Conservation (phyloP, 345 rosid species). For the Mallotus nudiflorus region DNA sequence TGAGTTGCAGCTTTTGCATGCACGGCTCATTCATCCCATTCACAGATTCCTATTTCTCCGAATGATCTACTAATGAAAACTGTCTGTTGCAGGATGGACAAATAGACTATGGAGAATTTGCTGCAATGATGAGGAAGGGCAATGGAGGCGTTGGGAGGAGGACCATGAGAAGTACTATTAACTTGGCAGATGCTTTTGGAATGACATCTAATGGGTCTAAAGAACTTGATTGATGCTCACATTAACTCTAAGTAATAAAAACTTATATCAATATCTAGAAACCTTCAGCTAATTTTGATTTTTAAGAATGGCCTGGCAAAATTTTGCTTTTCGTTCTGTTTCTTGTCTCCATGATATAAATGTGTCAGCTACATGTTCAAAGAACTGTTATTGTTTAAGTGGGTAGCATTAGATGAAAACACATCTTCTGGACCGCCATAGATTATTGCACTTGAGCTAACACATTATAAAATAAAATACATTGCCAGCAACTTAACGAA, state of each 20-base stretch:
- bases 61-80: not conserved
- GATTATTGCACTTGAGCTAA: no score
- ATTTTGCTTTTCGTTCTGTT: not conserved
- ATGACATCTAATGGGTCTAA: slow-evolving; percentile 20
- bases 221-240: slow-evolving; percentile 19
- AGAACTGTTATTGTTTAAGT: no score
- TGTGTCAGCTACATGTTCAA: no score
- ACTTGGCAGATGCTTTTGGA: slow-evolving; percentile 45
- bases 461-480: no score
- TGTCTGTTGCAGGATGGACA: slow-evolving; percentile 58
- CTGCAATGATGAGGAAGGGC: slow-evolving; percentile 79
- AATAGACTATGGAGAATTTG: slow-evolving; percentile 72
- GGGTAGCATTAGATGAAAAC: no score
- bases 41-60: no score
- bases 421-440: no score
- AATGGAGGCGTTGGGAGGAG: slow-evolving; percentile 64
- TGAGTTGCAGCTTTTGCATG: not conserved
- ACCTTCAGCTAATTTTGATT: not conserved
- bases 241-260: not conserved
- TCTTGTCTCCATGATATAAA: not conserved
- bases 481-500: no score
- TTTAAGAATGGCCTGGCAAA: slow-evolving; percentile 15
- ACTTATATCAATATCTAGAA: not conserved
- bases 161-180: slow-evolving; percentile 55
- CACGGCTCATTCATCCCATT: no score